phyloP scores from a whole-genome alignment of 352 stramenopile genomes.

The Phytophthora fragariae region DNA sequence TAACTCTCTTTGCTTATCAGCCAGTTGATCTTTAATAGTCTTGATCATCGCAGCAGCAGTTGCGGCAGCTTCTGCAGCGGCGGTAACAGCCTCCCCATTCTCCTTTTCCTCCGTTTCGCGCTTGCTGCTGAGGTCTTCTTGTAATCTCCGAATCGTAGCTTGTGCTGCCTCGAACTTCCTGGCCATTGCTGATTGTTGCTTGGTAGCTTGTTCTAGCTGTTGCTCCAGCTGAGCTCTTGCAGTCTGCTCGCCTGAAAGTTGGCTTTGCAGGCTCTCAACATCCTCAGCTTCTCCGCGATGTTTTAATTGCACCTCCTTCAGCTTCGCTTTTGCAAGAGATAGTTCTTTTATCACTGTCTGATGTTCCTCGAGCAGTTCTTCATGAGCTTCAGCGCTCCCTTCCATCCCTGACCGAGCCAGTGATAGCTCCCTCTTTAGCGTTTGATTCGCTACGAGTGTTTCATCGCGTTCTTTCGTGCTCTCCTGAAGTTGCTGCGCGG shows the following conservation, averaged over 20 bases:
- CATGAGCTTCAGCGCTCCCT: constrained; percentile 20
- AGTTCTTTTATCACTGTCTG: constrained; percentile 33
- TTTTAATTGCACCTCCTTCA: constrained; percentile 32
- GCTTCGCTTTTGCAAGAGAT: constrained; percentile 31
- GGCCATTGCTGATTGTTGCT: constrained; percentile 26
- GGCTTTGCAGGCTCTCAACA: constrained; percentile 26
- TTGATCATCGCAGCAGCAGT: constrained; percentile 33
- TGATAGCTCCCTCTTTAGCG: constrained; percentile 47
- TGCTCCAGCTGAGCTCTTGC: constrained; percentile 26
- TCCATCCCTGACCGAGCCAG: constrained; percentile 28
- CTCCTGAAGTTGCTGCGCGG: constrained; percentile 31
- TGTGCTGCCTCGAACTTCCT: constrained; percentile 47
- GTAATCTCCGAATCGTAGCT: constrained; percentile 35
- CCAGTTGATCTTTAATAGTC: constrained; percentile 25
- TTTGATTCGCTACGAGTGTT: constrained; percentile 33
- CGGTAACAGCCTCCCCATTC: constrained; percentile 32
- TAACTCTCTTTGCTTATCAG: constrained; percentile 38
- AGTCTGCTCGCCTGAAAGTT: constrained; percentile 34
- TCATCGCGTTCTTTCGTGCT: constrained; percentile 41
- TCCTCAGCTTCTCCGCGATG: constrained; percentile 24
- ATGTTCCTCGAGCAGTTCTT: constrained; percentile 34
- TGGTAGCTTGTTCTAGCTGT: constrained; percentile 34
- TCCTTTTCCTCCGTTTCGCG: constrained; percentile 27
- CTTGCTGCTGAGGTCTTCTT: constrained; percentile 43
- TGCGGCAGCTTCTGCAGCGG: constrained; percentile 23